phyloP scores from a whole-genome alignment of 441 rosid species.

The Viola pubescens region DNA sequence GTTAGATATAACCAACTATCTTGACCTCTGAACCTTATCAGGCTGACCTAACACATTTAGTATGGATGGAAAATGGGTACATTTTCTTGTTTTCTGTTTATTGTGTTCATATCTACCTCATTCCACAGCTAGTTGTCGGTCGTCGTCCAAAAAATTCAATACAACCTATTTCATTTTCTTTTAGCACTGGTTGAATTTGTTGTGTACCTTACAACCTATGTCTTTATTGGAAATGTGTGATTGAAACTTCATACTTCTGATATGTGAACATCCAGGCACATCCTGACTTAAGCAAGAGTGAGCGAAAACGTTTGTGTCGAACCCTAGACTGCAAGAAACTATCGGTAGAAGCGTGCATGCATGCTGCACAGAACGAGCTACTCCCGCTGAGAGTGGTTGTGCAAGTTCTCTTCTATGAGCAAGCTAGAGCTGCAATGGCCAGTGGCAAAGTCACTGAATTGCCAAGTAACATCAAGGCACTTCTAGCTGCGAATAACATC shows the following conservation, averaged over 20 bases:
- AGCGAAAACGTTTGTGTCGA: constrained; percentile 71
- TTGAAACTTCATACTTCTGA: neutral
- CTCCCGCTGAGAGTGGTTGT: constrained; percentile 91
- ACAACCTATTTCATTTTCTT: neutral
- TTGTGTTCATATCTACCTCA: neutral
- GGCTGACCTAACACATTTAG: constrained; percentile 28
- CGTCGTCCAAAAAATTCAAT: no score
- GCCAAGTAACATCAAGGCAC: constrained; percentile 82
- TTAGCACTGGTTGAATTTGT: neutral
- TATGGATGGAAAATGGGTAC: constrained; percentile 1
- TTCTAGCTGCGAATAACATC: constrained; percentile 55
- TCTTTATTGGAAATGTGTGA: no score
- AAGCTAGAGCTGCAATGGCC: constrained; percentile 66
- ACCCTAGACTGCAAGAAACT: constrained; percentile 90
- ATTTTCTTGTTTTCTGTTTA: neutral
- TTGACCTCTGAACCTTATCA: constrained; percentile 33
- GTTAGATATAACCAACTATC: constrained; percentile 41
- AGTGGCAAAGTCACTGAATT: constrained; percentile 67
- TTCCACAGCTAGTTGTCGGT: no score
- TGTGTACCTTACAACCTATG: neutral
- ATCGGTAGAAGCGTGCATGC: constrained; percentile 76
- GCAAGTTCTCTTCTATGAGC: constrained; percentile 90
- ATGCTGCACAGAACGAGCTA: constrained; percentile 88
- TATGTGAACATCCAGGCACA: constrained; percentile 49
- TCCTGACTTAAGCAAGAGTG: constrained; percentile 73